Evolutionary conservation across 306 rosid species (phyloP), one percentile per base, ranked within the genome.

Genomic region (Macrotyloma uniflorum): DNA sequence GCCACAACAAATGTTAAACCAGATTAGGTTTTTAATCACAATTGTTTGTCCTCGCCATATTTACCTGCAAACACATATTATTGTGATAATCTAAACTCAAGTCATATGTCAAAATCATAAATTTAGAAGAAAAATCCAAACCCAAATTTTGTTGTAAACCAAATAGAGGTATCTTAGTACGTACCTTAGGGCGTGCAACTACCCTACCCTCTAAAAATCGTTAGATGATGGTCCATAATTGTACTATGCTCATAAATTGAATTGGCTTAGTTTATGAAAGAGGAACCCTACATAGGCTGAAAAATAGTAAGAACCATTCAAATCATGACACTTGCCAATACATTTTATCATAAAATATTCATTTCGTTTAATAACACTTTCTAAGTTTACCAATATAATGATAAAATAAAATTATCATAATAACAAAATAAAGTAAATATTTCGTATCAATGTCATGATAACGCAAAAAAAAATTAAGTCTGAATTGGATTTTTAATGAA

Each of bases 161-260:
- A 76, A 75, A 46, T 6, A 26, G 7, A 30, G 23, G 22, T 70
- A 61, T 19, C n/a, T 42, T 57, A 43, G 35, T 5, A 4, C 12
- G 76, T 50, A 79, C 71, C 26, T 70, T 71, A 20, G 40, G 33
- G 32, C 4, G 71, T 45, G 71, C 53, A 69, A 76, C 82, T 69
- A 78, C 66, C 23, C 81, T 77, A 67, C 43, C 55, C 47, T 24
- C 75, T 38, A 43, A 28, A 70, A 46, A 59, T 68, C 51, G 20
- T 30, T 63, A 20, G 15, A n/a, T 61, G 28, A 28, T 80, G 47
- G 46, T 38, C 38, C 78, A 72, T 50, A 51, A 36, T 32, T 61
- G 58, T 62, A 72, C 67, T 20, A 8, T 23, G 43, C n/a, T 10
- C 78, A 47, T 70, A 71, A 38, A 50, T 51, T 70, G 55, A 62